These are phyloP conservation scores for Pichia scutulata DNA, from an alignment of 805 yeast species.

Conservation along the genomic window DNA sequence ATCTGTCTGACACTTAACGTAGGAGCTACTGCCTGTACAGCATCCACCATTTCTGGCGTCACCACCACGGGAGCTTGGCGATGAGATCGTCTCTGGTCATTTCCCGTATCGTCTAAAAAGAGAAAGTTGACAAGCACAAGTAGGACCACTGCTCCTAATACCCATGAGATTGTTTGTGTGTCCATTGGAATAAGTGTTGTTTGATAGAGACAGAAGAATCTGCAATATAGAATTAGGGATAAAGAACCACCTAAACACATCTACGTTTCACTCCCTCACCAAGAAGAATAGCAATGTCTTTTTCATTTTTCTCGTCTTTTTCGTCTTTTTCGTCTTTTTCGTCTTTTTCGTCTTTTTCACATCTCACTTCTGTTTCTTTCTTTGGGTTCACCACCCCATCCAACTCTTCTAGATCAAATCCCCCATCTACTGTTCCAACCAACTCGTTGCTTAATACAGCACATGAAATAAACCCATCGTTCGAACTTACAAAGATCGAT, in stretches of 20 bases:
- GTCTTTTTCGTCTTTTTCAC: background rate
- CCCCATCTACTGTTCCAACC: slow-evolving; percentile 43
- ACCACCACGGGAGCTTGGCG: slow-evolving; percentile 16
- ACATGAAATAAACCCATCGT: slow-evolving; percentile 87
- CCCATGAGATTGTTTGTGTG: slow-evolving; percentile 35
- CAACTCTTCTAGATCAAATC: slow-evolving; percentile 16
- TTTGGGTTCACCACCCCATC: background rate
- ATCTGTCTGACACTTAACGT: slow-evolving; percentile 61
- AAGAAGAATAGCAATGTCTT: background rate
- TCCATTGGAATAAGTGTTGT: background rate
- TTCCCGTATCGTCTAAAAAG: slow-evolving; percentile 31
- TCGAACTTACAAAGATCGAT: slow-evolving; percentile 64
- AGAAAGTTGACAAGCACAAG: slow-evolving; percentile 61
- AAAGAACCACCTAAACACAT: background rate
- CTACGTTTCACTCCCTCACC: background rate
- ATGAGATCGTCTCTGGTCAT: background rate
- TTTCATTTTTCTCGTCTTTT: background rate
- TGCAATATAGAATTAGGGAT: background rate
- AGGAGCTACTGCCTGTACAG: slow-evolving; percentile 81
- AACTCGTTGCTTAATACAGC: slow-evolving; percentile 45
- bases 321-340: background rate
- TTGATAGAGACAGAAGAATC: too few species aligned
- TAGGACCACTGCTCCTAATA: slow-evolving; percentile 41
- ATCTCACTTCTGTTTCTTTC: background rate
- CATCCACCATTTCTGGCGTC: slow-evolving; percentile 70